Percentiles rank a stretch among this genome's conserved stretches.
Conservation (phyloP, 2,329 filamentous ascomycete species). For the Cladosporium sp. region DNA sequence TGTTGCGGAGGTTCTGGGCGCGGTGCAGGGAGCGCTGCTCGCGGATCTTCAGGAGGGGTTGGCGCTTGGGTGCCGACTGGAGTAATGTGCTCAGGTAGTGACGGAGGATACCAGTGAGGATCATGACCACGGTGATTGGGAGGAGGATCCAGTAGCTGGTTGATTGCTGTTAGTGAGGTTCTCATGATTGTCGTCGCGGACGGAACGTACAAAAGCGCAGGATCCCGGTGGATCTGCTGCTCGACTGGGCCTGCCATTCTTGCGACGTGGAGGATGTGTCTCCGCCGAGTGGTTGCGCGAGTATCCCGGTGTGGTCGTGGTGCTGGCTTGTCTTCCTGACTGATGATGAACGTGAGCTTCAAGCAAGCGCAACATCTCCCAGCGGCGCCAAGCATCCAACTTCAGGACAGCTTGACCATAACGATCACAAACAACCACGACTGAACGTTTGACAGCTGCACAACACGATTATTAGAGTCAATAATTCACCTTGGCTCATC, state of each 20-base stretch:
- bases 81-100: conserved; percentile 96
- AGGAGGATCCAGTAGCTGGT: conserved; percentile 96
- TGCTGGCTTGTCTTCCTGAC: neutral
- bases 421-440: neutral
- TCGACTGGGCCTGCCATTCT: conserved; percentile 78
- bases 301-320: neutral
- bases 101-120: conserved; percentile 89
- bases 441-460: neutral
- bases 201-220: conserved; percentile 81
- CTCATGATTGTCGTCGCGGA: neutral
- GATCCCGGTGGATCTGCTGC: conserved; percentile 98
- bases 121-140: conserved; percentile 97
- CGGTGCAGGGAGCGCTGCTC: conserved; percentile 81
- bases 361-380: too few species aligned
- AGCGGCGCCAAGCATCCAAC: conserved; percentile 6
- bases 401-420: neutral
- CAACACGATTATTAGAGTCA: too few species aligned
- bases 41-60: conserved; percentile 69
- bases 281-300: neutral
- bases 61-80: conserved; percentile 76
- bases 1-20: conserved; percentile 77
- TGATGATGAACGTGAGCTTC: neutral
- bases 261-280: neutral
- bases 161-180: neutral
- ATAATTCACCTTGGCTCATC: too few species aligned